phyloP scores from a whole-genome alignment of 83 land plant genomes.

The Picea mariana region DNA sequence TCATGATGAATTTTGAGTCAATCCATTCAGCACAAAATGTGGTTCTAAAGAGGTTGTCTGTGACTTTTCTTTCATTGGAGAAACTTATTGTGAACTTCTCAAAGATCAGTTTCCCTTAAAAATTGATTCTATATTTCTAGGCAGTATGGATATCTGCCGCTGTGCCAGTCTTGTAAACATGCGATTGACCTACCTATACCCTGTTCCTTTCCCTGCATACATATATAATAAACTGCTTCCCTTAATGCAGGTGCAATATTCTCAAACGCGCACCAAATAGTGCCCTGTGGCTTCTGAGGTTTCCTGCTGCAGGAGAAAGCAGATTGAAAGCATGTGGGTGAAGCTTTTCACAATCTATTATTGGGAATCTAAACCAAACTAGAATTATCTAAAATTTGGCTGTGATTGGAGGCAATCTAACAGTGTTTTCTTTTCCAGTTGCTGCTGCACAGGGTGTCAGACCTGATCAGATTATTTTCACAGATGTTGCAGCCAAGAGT shows the following conservation, averaged over 20 bases:
- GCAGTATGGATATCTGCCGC: not conserved
- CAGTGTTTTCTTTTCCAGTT: slow-evolving; percentile 47
- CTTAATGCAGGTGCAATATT: slow-evolving; percentile 81
- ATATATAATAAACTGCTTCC: not conserved
- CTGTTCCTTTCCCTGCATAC: not conserved
- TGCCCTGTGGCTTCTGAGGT: slow-evolving; percentile 94
- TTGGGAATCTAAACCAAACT: not conserved
- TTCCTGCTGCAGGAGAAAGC: slow-evolving; percentile 97
- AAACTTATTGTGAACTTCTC: not conserved
- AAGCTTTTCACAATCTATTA: not conserved
- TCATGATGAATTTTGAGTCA: not conserved
- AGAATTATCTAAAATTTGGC: not conserved
- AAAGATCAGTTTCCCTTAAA: not conserved
- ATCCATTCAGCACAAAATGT: not conserved
- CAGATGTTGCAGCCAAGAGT: slow-evolving; percentile 95
- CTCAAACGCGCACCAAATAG: slow-evolving; percentile 94
- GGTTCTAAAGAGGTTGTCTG: not conserved
- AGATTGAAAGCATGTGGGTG: slow-evolving; percentile 89
- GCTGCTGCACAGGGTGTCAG: slow-evolving; percentile 85
- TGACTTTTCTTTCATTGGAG: no score
- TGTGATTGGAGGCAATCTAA: not conserved
- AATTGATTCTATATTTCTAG: not conserved
- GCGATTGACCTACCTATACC: not conserved
- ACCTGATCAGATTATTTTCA: slow-evolving; percentile 94
- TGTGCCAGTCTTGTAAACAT: not conserved